Evolutionary conservation across 75 land plant species (phyloP).

Genomic region (Sequoiadendron giganteum): DNA sequence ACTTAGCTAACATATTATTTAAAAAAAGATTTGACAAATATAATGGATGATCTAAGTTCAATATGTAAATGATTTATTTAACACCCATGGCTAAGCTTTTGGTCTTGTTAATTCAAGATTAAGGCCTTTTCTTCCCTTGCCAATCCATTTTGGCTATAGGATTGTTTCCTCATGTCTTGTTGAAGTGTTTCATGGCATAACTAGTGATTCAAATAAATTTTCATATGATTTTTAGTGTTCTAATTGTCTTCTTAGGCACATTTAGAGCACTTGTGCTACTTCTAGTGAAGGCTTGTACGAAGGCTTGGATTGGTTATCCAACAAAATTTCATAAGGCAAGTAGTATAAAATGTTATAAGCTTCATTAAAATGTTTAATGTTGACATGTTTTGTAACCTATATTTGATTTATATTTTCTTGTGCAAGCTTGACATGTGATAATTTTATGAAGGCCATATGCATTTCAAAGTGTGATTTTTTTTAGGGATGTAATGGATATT

Average conservation of each 20-base stretch:
- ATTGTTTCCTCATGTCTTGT: neutral
- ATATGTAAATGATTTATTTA: neutral
- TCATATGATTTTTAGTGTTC: neutral
- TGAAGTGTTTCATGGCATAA: neutral
- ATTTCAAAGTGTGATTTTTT: neutral
- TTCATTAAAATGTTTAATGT: neutral
- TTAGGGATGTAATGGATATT: neutral
- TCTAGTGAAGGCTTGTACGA: slow-evolving; percentile 55
- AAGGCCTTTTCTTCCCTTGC: neutral
- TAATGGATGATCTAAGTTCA: neutral
- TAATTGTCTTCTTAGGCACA: slow-evolving; percentile 29
- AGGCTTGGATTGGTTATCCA: slow-evolving; percentile 57
- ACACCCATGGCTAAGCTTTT: neutral
- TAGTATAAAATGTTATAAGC: neutral
- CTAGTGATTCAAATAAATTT: neutral
- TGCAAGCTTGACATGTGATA: neutral
- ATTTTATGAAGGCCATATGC: neutral
- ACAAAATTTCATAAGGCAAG: slow-evolving; percentile 14
- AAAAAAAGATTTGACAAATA: too few relatives aligned
- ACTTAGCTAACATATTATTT: too few relatives aligned
- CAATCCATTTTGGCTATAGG: neutral
- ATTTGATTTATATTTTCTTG: neutral
- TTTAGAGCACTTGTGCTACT: slow-evolving; percentile 57
- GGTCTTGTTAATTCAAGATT: neutral
- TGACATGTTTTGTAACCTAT: neutral